Evolutionary conservation across 306 rosid species (phyloP).

Genomic region (Castanea mollissima): DNA sequence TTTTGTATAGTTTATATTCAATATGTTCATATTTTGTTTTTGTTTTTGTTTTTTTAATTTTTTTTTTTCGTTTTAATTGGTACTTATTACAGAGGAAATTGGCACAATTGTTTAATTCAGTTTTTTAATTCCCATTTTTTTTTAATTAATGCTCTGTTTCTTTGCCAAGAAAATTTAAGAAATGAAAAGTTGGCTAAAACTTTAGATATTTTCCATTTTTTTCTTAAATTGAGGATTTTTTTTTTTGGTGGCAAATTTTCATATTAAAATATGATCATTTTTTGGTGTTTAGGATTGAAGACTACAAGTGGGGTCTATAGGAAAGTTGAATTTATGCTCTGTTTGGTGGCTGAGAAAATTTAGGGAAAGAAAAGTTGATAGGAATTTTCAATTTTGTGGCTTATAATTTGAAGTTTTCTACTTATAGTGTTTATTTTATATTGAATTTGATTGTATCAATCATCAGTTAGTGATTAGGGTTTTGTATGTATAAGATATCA

Average conservation of each 20-base stretch:
- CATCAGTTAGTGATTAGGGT: too few relatives aligned
- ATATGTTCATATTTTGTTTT: neutral
- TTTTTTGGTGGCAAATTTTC: neutral
- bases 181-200: too few relatives aligned
- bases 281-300: neutral
- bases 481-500: too few relatives aligned
- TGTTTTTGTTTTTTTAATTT: neutral
- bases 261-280: neutral
- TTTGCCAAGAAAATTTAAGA: constrained; percentile 1
- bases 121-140: neutral
- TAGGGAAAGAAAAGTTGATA: too few relatives aligned
- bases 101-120: neutral
- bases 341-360: constrained; percentile 1
- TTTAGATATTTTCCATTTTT: too few relatives aligned
- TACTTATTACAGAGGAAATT: neutral
- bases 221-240: neutral
- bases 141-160: neutral
- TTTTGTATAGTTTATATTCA: neutral
- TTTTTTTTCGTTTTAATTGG: neutral
- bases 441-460: neutral
- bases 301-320: neutral
- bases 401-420: too few relatives aligned
- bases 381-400: too few relatives aligned
- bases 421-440: too few relatives aligned
- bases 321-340: constrained; percentile 11